Conservation (phyloP, 148 eudicot genomes). For the Rheum nobile region DNA sequence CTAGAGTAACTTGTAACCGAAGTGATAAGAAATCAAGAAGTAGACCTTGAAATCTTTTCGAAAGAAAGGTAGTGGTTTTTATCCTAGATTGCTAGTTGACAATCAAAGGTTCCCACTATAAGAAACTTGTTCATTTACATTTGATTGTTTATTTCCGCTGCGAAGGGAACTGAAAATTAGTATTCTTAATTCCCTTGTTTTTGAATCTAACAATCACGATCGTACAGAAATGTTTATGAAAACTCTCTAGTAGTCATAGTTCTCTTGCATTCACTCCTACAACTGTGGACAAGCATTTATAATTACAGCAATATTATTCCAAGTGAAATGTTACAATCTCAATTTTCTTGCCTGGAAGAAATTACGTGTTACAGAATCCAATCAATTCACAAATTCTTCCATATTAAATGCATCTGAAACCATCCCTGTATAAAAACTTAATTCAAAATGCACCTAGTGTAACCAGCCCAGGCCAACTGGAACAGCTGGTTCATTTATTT, state of each 20-base stretch:
- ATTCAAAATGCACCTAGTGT: neutral
- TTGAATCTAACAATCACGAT: too few relatives aligned
- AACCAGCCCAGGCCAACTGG: neutral
- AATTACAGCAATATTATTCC: neutral
- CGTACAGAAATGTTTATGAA: neutral
- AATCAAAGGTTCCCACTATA: too few relatives aligned
- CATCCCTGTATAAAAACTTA: neutral
- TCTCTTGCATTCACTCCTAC: neutral
- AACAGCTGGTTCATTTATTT: conserved; percentile 5
- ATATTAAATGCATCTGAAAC: conserved; percentile 4
- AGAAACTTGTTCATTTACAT: too few relatives aligned
- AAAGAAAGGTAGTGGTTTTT: too few relatives aligned
- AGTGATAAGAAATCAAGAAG: too few relatives aligned
- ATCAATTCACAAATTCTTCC: neutral
- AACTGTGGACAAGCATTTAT: neutral
- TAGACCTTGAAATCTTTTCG: too few relatives aligned
- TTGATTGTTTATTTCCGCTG: too few relatives aligned
- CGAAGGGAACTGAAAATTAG: too few relatives aligned
- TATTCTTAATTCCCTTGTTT: too few relatives aligned
- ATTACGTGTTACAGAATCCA: neutral
- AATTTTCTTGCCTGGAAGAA: neutral
- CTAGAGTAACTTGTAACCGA: too few relatives aligned
- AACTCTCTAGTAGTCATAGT: neutral
- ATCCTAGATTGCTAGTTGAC: too few relatives aligned
- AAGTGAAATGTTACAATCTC: neutral